Conservation (phyloP, 2,329 filamentous ascomycete species). For the Ceratocystiopsis sp. region DNA sequence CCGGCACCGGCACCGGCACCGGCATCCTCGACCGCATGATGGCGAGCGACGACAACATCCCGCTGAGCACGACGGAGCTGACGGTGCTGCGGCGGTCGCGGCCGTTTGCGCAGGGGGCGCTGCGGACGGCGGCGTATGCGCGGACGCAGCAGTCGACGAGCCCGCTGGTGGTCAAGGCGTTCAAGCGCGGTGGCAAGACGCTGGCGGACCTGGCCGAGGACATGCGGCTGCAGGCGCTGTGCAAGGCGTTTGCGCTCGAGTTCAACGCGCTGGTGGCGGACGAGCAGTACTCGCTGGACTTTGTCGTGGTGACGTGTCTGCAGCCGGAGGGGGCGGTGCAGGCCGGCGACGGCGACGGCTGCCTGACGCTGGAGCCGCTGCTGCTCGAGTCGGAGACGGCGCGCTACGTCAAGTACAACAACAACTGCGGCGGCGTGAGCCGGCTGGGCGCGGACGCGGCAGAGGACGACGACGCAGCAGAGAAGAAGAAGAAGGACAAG, state of each 20-base stretch:
- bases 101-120: conserved; percentile 18
- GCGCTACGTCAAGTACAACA: conserved; percentile 23
- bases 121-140: conserved; percentile 20
- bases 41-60: conserved; percentile 18
- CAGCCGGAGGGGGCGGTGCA: conserved; percentile 7
- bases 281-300: conserved; percentile 15
- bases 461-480: too few relatives aligned
- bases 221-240: conserved; percentile 22
- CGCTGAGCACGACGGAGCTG: conserved; percentile 17
- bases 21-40: conserved; percentile 19
- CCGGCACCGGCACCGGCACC: too few relatives aligned
- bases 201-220: conserved; percentile 19
- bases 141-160: conserved; percentile 13
- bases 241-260: conserved; percentile 23
- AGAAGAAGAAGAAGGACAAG: too few relatives aligned
- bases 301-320: conserved; percentile 18
- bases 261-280: conserved; percentile 17
- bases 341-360: background rate
- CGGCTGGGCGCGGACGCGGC: background rate
- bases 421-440: conserved; percentile 15
- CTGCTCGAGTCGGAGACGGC: conserved; percentile 15
- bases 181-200: conserved; percentile 11
- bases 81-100: conserved; percentile 15
- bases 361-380: conserved; percentile 20
- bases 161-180: conserved; percentile 20